Evolutionary conservation across 1,284 basidiomycete species (phyloP), one percentile per base, ranked within the genome.

Genomic region (Cutaneotrichosporon sp.): DNA sequence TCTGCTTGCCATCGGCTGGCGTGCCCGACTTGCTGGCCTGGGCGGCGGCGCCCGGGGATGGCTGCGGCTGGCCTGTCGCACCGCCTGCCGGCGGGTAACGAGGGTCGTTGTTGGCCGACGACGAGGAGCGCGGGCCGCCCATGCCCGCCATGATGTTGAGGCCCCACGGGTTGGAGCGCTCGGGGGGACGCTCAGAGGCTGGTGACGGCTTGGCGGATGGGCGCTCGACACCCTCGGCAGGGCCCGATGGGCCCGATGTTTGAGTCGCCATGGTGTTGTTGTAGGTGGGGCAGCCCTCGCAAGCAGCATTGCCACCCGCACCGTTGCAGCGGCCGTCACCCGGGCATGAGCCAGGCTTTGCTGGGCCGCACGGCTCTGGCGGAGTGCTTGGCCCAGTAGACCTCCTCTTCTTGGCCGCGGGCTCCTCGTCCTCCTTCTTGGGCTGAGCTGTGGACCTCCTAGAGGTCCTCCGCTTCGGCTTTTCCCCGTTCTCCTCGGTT

Each of bases 271-370:
- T 57, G 57, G 84, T 84, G 75, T 97, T 97, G 83, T 97, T 97
- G 82, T 87, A 92, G 45, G 93, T 93, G 13, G 94, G 94, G 79
- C 94, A 97, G 47, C 94, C 94, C 68, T 89, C 87, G 77, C 94
- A 97, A 66, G 90, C 89, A 63, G 87, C 87, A 69, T 91, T 88
- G 63, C 94, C 94, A 70, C 94, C 94, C 31, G 91, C 92, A 66
- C 94, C 94, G 80, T 97, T 92, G 81, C 94, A 97, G 68, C 91
- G 86, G 42, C 94, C 94, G 80, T 95, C 94, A 62, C 94, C 94
- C 7, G 94, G 94, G 79, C 94, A 97, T 20, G 92, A 92, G 54
- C 93, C 90, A 5, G 71, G 74, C 24, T 66, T 60, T 9, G 71
- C 72, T 3, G 70, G 64, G 3, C 70, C 65, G 13, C 38, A 50